Percentiles rank a stretch among this genome's conserved stretches.
Evolutionary conservation across 108 stramenopile species (phyloP).

Genomic region (Mediolabrus comicus): DNA sequence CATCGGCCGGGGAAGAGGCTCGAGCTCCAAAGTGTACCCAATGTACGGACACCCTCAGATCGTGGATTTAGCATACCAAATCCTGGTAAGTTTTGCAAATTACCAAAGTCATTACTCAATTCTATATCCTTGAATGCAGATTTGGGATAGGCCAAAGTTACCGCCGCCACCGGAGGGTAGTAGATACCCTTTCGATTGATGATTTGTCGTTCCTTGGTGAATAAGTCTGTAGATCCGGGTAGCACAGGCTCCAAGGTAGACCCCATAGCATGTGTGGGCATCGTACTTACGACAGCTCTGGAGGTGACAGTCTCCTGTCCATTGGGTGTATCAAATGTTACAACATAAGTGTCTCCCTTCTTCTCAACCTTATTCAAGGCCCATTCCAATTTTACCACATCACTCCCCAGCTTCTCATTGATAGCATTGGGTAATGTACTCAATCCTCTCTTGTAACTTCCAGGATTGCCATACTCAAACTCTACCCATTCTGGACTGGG

Average conservation of each 20-base stretch:
- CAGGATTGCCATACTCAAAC: conserved; percentile 87
- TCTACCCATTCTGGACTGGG: conserved; percentile 74
- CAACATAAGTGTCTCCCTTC: conserved; percentile 51
- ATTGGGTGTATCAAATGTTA: conserved; percentile 75
- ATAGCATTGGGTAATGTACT: conserved; percentile 84
- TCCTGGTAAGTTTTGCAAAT: conserved; percentile 76
- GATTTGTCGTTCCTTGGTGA: conserved; percentile 58
- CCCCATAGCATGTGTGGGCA: conserved; percentile 76
- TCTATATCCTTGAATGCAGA: conserved; percentile 84
- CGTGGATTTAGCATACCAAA: conserved; percentile 93
- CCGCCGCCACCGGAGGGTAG: conserved; percentile 93
- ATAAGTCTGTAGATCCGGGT: conserved; percentile 74
- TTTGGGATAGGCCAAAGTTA: conserved; percentile 93
- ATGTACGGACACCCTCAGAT: conserved; percentile 78
- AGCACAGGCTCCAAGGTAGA: conserved; percentile 60
- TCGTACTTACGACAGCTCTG: conserved; percentile 75
- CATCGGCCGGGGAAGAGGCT: conserved; percentile 93
- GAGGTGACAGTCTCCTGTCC: conserved; percentile 63
- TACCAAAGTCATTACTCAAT: conserved; percentile 75
- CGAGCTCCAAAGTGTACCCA: conserved; percentile 94
- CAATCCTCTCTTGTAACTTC: conserved; percentile 84
- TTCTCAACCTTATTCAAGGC: conserved; percentile 53
- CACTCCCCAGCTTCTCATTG: conserved; percentile 58
- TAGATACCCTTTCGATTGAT: conserved; percentile 75
- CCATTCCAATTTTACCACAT: conserved; percentile 71